phyloP scores from a whole-genome alignment of 331 rosid genomes.

The Stylosanthes scabra region DNA sequence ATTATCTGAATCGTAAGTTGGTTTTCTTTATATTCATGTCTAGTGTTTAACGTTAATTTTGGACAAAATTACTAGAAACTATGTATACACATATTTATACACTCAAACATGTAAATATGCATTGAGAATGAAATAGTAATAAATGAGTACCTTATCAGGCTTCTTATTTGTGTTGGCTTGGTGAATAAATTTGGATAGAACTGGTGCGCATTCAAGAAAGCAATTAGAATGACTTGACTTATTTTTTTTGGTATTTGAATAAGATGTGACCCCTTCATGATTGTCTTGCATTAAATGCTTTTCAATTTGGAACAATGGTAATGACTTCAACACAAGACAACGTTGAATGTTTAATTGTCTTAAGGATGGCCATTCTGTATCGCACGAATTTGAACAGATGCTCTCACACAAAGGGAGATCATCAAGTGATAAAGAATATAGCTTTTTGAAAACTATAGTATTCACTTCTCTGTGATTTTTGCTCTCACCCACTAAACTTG shows the following conservation, averaged over 20 bases:
- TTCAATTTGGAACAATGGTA: not conserved
- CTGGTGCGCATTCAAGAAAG: not conserved
- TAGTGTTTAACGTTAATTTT: too few relatives aligned
- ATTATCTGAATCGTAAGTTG: not conserved
- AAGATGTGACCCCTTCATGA: too few relatives aligned
- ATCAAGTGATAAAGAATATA: not conserved
- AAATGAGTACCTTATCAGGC: not conserved
- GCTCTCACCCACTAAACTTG: not conserved
- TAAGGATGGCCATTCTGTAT: slow-evolving; percentile 19
- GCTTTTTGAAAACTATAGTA: not conserved
- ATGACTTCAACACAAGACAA: slow-evolving; percentile 4
- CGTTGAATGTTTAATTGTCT: rapidly evolving
- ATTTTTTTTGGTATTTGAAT: not conserved
- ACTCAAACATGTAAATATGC: too few relatives aligned
- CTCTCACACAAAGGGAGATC: not conserved
- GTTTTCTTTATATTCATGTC: not conserved
- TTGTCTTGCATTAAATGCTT: not conserved
- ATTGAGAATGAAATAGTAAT: not conserved
- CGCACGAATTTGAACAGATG: not conserved
- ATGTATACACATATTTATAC: too few relatives aligned
- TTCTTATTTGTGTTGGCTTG: not conserved
- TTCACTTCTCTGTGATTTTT: not conserved
- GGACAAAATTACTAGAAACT: not conserved
- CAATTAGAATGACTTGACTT: not conserved
- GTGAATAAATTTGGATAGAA: not conserved